phyloP scores from a whole-genome alignment of 78 protist species.

The Dictyostelium citrinum region DNA sequence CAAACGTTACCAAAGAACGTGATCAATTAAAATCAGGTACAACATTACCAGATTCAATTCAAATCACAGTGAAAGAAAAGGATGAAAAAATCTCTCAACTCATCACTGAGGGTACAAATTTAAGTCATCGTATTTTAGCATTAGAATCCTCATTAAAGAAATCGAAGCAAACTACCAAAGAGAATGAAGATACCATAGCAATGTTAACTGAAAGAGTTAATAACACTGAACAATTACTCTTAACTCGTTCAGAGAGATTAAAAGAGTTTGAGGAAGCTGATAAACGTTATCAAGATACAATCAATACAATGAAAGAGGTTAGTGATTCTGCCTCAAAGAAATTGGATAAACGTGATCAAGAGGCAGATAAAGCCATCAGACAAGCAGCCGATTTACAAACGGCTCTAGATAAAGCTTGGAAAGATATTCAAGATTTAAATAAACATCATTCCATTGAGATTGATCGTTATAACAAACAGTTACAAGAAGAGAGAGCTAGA shows the following conservation, averaged over 20 bases:
- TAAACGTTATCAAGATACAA: slow-evolving; percentile 58
- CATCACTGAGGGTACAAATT: slow-evolving; percentile 16
- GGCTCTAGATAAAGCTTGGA: slow-evolving; percentile 78
- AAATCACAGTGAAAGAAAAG: neutral
- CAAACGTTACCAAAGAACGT: slow-evolving; percentile 23
- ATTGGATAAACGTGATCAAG: slow-evolving; percentile 33
- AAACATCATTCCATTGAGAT: slow-evolving; percentile 37
- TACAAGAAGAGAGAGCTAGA: neutral
- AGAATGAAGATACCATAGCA: slow-evolving; percentile 19
- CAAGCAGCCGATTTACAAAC: slow-evolving; percentile 36
- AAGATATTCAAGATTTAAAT: slow-evolving; percentile 31
- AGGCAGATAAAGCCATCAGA: slow-evolving; percentile 1
- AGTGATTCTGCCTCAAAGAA: slow-evolving; percentile 30
- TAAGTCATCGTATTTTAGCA: slow-evolving; percentile 15
- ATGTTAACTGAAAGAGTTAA: slow-evolving; percentile 33
- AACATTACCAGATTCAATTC: neutral
- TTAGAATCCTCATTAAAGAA: slow-evolving; percentile 26
- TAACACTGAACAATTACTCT: neutral
- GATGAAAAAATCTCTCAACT: slow-evolving; percentile 25
- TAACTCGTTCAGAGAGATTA: neutral
- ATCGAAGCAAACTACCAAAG: neutral
- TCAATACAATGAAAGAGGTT: slow-evolving; percentile 59
- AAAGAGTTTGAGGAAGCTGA: slow-evolving; percentile 59
- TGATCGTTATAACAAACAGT: slow-evolving; percentile 13
- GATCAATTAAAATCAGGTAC: slow-evolving; percentile 33